Conservation (phyloP, 169 alveolate species). For the Eimeria necatrix region DNA sequence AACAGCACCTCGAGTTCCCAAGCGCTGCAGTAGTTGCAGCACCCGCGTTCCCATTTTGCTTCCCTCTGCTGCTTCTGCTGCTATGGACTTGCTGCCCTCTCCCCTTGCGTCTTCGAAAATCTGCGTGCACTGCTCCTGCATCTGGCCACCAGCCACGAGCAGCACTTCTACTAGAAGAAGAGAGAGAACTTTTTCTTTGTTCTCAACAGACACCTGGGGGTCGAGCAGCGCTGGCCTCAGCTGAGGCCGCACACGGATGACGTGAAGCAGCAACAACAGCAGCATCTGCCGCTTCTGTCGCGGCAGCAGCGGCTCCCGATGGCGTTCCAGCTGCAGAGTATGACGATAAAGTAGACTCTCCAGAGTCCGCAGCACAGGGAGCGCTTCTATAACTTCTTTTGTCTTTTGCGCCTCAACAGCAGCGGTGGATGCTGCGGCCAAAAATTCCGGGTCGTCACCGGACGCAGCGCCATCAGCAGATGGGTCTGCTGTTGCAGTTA, state of each 20-base stretch:
- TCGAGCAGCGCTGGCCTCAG: constrained; percentile 42
- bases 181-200: constrained; percentile 2
- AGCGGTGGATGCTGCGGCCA: constrained; percentile 48
- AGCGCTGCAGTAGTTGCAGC: constrained; percentile 65
- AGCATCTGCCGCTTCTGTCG: constrained; percentile 70
- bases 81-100: constrained; percentile 36
- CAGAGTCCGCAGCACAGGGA: constrained; percentile 25
- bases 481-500: background rate
- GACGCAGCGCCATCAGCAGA: background rate
- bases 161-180: constrained; percentile 50
- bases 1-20: constrained; percentile 35
- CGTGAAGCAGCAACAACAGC: constrained; percentile 62
- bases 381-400: constrained; percentile 28
- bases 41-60: constrained; percentile 32
- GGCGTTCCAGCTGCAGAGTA: constrained; percentile 62
- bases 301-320: constrained; percentile 65
- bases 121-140: constrained; percentile 34
- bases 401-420: constrained; percentile 33
- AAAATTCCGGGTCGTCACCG: background rate
- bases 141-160: constrained; percentile 50
- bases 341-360: constrained; percentile 51
- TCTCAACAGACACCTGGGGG: constrained; percentile 30
- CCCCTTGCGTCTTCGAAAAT: background rate
- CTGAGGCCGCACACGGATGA: constrained; percentile 27
- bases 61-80: constrained; percentile 72